phyloP scores from a whole-genome alignment of 1,284 basidiomycete species.

The Ceratobasidium sp. region DNA sequence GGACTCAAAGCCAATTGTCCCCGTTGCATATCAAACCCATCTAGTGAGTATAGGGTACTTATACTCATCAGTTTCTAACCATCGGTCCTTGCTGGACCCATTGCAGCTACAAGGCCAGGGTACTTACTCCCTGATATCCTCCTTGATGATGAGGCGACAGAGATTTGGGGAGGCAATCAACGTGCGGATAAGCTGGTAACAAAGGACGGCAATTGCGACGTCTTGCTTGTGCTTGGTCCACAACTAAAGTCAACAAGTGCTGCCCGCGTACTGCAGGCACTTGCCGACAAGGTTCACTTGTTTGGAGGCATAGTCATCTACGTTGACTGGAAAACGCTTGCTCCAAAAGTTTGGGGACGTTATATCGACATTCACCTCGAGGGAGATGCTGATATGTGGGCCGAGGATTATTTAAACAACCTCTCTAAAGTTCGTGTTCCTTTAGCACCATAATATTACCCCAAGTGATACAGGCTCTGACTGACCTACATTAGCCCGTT shows the following conservation, averaged over 20 bases:
- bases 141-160: not conserved
- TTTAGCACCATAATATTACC: no score
- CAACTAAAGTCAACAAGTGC: not conserved
- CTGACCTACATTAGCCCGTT: no score
- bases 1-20: not conserved
- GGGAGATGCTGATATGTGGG: not conserved
- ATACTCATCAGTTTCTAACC: not conserved
- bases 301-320: not conserved
- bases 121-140: not conserved
- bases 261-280: not conserved
- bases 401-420: not conserved
- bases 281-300: not conserved
- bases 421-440: no score
- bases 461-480: no score
- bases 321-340: not conserved
- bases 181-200: not conserved
- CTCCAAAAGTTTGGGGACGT: not conserved
- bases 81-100: not conserved
- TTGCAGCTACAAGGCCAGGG: not conserved
- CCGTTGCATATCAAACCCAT: not conserved
- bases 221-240: not conserved
- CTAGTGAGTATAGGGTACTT: not conserved
- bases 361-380: not conserved
- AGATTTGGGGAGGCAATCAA: not conserved
- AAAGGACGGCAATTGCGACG: not conserved